Conservation (phyloP, 1,139 yeast species). For the Candida dubliniensis region DNA sequence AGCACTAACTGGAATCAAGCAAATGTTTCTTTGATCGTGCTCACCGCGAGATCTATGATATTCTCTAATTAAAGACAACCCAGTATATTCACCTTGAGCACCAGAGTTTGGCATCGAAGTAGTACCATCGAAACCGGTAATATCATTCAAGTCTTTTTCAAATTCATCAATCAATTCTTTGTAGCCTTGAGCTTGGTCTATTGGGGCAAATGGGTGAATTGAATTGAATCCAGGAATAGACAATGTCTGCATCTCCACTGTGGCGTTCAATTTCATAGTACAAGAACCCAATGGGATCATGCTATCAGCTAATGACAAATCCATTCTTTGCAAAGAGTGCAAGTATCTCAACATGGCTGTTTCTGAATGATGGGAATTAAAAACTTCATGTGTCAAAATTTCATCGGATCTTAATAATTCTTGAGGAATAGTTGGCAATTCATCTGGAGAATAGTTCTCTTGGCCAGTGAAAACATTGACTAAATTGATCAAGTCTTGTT, state of each 20-base stretch:
- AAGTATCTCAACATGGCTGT: constrained; percentile 92
- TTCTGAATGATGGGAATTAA: constrained; percentile 87
- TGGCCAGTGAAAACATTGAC: constrained; percentile 55
- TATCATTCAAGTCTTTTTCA: constrained; percentile 82
- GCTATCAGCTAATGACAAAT: constrained; percentile 88
- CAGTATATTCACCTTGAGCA: constrained; percentile 98
- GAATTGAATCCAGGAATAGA: constrained; percentile 91
- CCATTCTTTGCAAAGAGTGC: constrained; percentile 82
- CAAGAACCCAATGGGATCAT: constrained; percentile 98
- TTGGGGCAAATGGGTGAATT: constrained; percentile 91
- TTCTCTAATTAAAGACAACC: constrained; percentile 80
- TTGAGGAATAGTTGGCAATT: constrained; percentile 54
- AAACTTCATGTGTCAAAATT: constrained; percentile 72
- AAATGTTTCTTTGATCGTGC: constrained; percentile 67
- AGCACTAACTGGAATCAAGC: constrained; percentile 94
- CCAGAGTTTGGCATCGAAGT: constrained; percentile 97
- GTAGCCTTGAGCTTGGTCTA: constrained; percentile 84
- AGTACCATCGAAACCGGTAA: constrained; percentile 93
- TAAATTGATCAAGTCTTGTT: constrained; percentile 58
- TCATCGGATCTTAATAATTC: constrained; percentile 60
- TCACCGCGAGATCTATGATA: constrained; percentile 77
- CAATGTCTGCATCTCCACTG: constrained; percentile 91
- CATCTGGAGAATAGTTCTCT: constrained; percentile 22
- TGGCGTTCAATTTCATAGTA: constrained; percentile 95
- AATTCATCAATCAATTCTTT: constrained; percentile 70